These are phyloP conservation scores for Zanthoxylum bungeanum DNA, from an alignment of 345 rosid genomes.

Conservation along the genomic window DNA sequence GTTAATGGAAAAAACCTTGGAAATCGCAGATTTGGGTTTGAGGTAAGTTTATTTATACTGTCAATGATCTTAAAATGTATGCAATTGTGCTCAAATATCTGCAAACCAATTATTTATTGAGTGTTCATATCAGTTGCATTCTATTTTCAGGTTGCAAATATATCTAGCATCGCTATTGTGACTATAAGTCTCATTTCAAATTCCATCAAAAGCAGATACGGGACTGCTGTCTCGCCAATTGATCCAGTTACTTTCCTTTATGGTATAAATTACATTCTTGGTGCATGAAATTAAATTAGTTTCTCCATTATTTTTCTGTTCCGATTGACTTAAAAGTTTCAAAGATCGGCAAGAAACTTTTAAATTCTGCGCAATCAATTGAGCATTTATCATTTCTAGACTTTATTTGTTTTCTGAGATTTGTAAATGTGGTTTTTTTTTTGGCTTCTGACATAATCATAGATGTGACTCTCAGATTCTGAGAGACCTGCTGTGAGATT, in stretches of 20 bases:
- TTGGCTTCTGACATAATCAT: slow-evolving; percentile 14
- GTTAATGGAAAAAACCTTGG: slow-evolving; percentile 47
- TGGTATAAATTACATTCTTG: slow-evolving; percentile 35
- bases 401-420: background rate
- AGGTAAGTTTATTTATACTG: slow-evolving; percentile 35
- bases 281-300: background rate
- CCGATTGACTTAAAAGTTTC: background rate
- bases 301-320: background rate
- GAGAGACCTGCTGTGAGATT: slow-evolving; percentile 69
- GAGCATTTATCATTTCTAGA: background rate
- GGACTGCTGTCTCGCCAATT: slow-evolving; percentile 68
- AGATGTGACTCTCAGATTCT: slow-evolving; percentile 55
- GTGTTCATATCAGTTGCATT: slow-evolving; percentile 7
- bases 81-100: background rate
- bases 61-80: background rate
- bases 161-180: slow-evolving; percentile 50
- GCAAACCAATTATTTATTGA: background rate
- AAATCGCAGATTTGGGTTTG: slow-evolving; percentile 75
- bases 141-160: slow-evolving; percentile 54
- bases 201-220: slow-evolving; percentile 61
- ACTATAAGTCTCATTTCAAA: slow-evolving; percentile 48
- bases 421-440: background rate
- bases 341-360: slow-evolving; percentile 2
- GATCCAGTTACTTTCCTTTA: slow-evolving; percentile 82
- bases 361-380: background rate